Evolutionary conservation across 2,329 filamentous ascomycete species (phyloP).

Genomic region (Chaetomiaceae sp.): DNA sequence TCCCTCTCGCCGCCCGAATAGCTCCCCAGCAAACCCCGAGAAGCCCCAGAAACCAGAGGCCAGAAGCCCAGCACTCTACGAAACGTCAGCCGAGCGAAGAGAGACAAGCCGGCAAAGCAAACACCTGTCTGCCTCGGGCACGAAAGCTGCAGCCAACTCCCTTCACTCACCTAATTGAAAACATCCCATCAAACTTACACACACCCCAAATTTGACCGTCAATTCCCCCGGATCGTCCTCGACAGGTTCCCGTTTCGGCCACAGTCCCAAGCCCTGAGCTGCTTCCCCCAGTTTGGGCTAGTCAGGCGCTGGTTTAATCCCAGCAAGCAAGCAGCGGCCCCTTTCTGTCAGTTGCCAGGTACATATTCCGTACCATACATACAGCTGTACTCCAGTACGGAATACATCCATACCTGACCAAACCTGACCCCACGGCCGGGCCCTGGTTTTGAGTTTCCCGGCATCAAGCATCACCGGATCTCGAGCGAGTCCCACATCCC

Average conservation of each 20-base stretch:
- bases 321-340: no score
- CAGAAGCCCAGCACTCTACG: no score
- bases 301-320: slow-evolving; percentile 17
- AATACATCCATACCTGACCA: no score
- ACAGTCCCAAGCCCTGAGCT: slow-evolving; percentile 6
- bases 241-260: slow-evolving; percentile 17
- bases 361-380: no score
- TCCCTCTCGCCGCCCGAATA: slow-evolving; percentile 4
- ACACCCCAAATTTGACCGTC: slow-evolving; percentile 25
- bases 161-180: no score
- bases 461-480: slow-evolving; percentile 24
- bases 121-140: no score
- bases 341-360: slow-evolving; percentile 10
- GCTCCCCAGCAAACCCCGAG: background rate
- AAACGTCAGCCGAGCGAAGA: no score
- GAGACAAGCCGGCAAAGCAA: no score
- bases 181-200: background rate
- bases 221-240: slow-evolving; percentile 26
- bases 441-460: slow-evolving; percentile 6
- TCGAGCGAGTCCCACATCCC: slow-evolving; percentile 16
- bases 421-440: slow-evolving; percentile 13
- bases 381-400: no score
- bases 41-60: no score
- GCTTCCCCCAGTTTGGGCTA: slow-evolving; percentile 7
- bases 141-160: background rate